A percentile compares a stretch with the other conserved stretches of the same genome.
Evolutionary conservation across 1,284 basidiomycete genomes (phyloP).

Genomic region (Lignosus rhinocerotis): DNA sequence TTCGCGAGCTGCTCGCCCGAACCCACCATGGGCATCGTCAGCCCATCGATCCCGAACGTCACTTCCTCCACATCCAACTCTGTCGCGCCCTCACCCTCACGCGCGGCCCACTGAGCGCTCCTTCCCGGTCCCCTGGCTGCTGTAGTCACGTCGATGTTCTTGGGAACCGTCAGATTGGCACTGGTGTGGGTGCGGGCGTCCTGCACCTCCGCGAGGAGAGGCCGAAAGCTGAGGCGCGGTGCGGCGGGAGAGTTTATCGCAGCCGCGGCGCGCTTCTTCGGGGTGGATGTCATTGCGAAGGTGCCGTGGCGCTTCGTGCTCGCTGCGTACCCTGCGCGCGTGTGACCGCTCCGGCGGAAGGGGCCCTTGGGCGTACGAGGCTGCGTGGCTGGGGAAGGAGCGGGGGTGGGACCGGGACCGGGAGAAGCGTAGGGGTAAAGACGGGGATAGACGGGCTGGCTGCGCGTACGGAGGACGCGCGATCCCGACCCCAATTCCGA

Average conservation of each 20-base stretch:
- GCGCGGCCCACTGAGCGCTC: neutral
- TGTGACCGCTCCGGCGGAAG: neutral
- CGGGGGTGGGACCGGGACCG: too few species aligned
- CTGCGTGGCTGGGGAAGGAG: too few species aligned
- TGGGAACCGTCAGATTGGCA: too few species aligned
- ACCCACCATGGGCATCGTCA: slow-evolving; percentile 23
- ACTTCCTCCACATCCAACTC: slow-evolving; percentile 20
- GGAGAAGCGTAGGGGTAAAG: too few species aligned
- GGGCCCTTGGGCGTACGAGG: neutral
- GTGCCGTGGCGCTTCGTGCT: slow-evolving; percentile 6
- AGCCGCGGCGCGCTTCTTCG: slow-evolving; percentile 21
- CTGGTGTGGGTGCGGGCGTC: neutral
- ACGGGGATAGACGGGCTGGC: neutral
- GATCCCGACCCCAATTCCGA: too few species aligned
- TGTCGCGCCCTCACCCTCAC: neutral
- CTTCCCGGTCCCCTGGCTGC: too few species aligned
- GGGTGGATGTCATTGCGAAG: slow-evolving; percentile 31
- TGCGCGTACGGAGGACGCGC: neutral
- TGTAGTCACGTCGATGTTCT: too few species aligned
- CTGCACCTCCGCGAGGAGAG: slow-evolving; percentile 12
- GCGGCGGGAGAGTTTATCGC: slow-evolving; percentile 20
- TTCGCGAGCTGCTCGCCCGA: neutral
- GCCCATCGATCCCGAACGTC: slow-evolving; percentile 25
- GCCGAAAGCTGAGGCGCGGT: neutral
- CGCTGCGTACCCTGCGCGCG: slow-evolving; percentile 1